Evolutionary conservation across 2,329 filamentous ascomycete species (phyloP), one percentile per base, ranked within the genome.

Genomic region (Fusarium torreyae): DNA sequence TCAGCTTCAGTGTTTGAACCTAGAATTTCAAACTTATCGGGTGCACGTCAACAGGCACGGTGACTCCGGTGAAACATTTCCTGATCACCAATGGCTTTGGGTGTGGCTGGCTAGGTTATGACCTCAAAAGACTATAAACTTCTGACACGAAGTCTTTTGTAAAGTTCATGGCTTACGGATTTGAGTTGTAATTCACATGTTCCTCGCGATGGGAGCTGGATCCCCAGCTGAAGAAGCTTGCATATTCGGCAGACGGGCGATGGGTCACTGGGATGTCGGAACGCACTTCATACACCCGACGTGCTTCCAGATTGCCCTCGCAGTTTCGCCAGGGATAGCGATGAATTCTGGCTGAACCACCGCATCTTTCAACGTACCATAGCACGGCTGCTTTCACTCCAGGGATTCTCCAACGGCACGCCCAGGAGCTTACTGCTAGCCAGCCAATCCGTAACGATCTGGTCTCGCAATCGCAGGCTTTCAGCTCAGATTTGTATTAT

Each of bases 391-490:
- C 39, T 42, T 11, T 42, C 20, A 15, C 20, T 65, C 84, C 14
- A 77, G 63, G 20, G 81, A 84, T 50, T 53, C 80, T 4, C 79
- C 79, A 0, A 81, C 79, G 28, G 71, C 81, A 10, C 77, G 82
- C 14, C 5, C 57, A 70, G 14, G 83, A 86, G 71, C 76, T 85
- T 6, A 83, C 57, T 80, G 79, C 54, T 70, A 77, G 44, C 73
- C 73, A 74, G 55, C 73, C 80, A 1, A 84, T 85, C 63, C 73
- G 74, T 56, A 20, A 20, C 78, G 83, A 0, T 68, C 82, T 26
- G 83, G 18, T 36, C 17, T 20, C 22, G 57, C 42, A 54, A 46
- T 14, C 31, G 34, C 22, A 26, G 24, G 26, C 15, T 15, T 17
- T 34, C 20, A 34, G 42, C 34, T 60, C 49, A 20, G 33, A 26